These are phyloP conservation scores for Albizia julibrissin DNA, from an alignment of 306 rosid genomes.

Conservation along the genomic window DNA sequence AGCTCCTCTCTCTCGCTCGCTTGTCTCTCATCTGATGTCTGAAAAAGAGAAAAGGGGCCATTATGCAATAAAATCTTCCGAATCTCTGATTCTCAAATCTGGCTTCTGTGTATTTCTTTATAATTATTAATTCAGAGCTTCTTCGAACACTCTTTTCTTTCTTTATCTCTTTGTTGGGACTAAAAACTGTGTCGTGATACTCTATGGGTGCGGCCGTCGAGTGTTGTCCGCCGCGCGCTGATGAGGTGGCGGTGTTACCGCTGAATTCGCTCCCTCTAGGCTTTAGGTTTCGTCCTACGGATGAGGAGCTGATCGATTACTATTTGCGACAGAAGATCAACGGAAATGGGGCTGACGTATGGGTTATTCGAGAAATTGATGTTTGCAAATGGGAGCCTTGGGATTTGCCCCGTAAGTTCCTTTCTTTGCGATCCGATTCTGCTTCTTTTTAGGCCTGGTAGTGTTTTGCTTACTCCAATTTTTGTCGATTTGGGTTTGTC, in stretches of 20 bases:
- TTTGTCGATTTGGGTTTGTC: constrained; percentile 5
- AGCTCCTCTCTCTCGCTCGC: neutral
- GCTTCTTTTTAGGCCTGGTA: neutral
- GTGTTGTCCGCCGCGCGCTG: constrained; percentile 15
- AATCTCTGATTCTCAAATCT: constrained; percentile 31
- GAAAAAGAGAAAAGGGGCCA: constrained; percentile 6
- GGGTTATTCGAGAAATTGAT: constrained; percentile 86
- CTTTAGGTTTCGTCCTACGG: constrained; percentile 87
- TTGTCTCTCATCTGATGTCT: neutral
- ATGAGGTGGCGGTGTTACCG: constrained; percentile 48
- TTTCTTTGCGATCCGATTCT: neutral
- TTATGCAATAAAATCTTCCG: constrained; percentile 7
- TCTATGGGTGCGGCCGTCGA: constrained; percentile 2
- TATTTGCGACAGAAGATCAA: constrained; percentile 82
- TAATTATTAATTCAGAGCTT: neutral
- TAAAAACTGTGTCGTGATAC: neutral
- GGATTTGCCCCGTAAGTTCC: constrained; percentile 82
- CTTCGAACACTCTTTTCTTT: neutral
- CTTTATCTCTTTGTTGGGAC: neutral
- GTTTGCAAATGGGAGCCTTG: constrained; percentile 97
- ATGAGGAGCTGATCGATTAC: constrained; percentile 77
- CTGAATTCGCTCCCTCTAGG: constrained; percentile 72
- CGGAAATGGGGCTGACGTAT: constrained; percentile 61
- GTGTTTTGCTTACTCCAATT: neutral
- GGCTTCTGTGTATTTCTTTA: neutral